Evolutionary conservation across 441 rosid species (phyloP).

Genomic region (Codiaeum variegatum): DNA sequence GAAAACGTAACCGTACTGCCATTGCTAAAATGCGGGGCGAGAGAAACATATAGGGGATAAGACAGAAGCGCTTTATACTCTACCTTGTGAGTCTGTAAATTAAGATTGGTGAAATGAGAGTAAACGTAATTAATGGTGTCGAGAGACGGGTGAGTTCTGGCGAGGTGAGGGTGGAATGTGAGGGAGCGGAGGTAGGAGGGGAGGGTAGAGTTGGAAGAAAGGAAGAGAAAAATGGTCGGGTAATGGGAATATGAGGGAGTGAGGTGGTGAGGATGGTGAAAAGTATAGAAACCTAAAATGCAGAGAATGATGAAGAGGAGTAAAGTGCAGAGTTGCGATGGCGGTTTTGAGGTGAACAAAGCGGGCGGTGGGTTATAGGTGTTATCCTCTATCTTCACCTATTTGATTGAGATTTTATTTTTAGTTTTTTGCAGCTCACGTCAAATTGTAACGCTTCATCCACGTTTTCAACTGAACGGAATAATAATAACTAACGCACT

Average conservation of each 20-base stretch:
- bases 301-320: conserved; percentile 46
- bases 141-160: conserved; percentile 64
- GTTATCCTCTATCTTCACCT: too few species aligned
- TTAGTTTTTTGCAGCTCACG: too few species aligned
- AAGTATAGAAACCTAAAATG: conserved; percentile 53
- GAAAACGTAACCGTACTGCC: conserved; percentile 36
- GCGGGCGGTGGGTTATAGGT: conserved; percentile 17
- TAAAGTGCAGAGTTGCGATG: conserved; percentile 46
- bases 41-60: conserved; percentile 53
- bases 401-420: too few species aligned
- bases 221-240: conserved; percentile 61
- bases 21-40: conserved; percentile 54
- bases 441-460: too few species aligned
- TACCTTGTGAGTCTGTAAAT: conserved; percentile 48
- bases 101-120: conserved; percentile 51
- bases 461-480: too few species aligned
- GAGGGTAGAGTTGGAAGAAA: conserved; percentile 68
- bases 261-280: conserved; percentile 38
- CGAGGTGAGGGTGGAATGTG: conserved; percentile 82
- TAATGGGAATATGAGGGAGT: conserved; percentile 29
- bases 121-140: conserved; percentile 49
- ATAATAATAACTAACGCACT: too few species aligned
- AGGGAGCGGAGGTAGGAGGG: conserved; percentile 78
- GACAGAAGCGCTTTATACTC: conserved; percentile 65
- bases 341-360: conserved; percentile 31